phyloP scores from a whole-genome alignment of 225 moss, liverwort and hornwort genomes.

The Thuidium tamariscinum region DNA sequence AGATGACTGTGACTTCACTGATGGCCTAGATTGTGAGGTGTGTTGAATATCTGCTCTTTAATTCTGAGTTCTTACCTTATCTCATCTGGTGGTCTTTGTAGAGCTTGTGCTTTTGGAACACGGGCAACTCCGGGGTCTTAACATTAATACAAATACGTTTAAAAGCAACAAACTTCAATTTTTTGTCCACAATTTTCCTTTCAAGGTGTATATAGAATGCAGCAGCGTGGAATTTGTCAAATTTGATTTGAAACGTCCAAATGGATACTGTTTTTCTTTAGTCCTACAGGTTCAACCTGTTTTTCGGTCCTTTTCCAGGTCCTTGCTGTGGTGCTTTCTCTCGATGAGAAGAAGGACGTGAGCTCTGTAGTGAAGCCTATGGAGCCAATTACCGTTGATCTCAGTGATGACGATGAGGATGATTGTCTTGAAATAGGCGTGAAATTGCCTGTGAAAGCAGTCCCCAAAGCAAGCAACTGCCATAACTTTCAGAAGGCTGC shows the following conservation, averaged over 20 bases:
- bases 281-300: not conserved
- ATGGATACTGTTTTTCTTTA: not conserved
- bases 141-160: not conserved
- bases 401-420: conserved; percentile 35
- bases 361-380: conserved; percentile 8
- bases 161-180: not conserved
- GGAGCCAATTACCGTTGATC: conserved; percentile 16
- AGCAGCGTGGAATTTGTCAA: not conserved
- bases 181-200: not conserved
- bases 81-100: not conserved
- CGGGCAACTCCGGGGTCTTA: not conserved
- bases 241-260: not conserved
- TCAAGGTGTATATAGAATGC: not conserved
- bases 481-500: not conserved
- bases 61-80: not conserved
- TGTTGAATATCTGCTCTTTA: not conserved
- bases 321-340: conserved; percentile 40
- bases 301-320: conserved; percentile 7
- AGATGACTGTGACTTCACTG: conserved; percentile 50
- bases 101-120: not conserved
- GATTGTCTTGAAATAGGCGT: not conserved
- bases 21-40: conserved; percentile 69
- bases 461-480: not conserved
- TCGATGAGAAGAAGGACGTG: conserved; percentile 36
- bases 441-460: not conserved